phyloP scores from a whole-genome alignment of 2,329 filamentous ascomycete species.

The Sclerotinia sclerotiorum region DNA sequence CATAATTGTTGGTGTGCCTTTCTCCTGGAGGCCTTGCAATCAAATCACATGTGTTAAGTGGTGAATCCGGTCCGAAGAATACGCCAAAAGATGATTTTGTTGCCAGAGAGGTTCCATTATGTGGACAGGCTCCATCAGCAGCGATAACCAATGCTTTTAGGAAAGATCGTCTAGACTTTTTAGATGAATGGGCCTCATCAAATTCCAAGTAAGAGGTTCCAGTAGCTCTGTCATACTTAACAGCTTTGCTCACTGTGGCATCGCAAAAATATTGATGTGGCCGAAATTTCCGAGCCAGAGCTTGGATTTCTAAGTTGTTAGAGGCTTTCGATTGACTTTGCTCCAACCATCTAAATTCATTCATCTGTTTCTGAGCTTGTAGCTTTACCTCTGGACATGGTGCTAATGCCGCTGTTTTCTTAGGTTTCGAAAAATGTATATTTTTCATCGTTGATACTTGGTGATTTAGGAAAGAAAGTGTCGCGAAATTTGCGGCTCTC shows the following conservation, averaged over 20 bases:
- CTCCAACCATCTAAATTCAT: neutral
- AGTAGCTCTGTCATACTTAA: neutral
- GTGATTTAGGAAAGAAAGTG: neutral
- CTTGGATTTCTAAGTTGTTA: too few species aligned
- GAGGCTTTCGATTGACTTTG: neutral
- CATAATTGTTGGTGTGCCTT: neutral
- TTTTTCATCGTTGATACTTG: neutral
- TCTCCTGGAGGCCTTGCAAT: neutral
- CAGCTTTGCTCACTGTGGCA: too few species aligned
- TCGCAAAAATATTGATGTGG: neutral
- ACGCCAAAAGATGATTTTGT: neutral
- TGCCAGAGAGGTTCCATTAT: neutral
- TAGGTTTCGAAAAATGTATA: neutral
- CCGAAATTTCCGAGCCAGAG: neutral
- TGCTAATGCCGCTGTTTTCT: too few species aligned
- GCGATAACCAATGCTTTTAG: neutral
- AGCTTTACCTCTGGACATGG: too few species aligned
- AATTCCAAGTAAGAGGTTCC: neutral
- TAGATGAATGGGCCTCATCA: too few species aligned
- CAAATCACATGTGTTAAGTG: neutral
- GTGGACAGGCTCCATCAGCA: neutral
- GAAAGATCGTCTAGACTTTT: fast-evolving
- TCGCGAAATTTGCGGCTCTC: neutral
- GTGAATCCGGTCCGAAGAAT: neutral
- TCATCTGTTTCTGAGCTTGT: neutral